Base-by-base conservation (phyloP, 371 early-diverging fungal species). In the Haplosporangium sp. region DNA sequence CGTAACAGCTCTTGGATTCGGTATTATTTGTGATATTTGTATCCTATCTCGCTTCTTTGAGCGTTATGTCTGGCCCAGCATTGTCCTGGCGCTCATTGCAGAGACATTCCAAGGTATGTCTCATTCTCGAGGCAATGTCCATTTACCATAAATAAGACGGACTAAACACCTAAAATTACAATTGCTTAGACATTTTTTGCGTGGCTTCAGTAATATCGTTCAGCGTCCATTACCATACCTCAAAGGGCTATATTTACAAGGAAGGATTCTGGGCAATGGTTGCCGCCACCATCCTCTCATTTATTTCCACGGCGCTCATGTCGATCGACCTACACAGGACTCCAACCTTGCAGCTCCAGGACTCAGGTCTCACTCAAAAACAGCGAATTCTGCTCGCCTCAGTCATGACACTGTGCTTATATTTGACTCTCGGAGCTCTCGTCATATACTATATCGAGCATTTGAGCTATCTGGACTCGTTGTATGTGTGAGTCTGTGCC, bases 231-330 rank as follows among this genome's bases (percentile, higher is more conserved):
- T 77, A 69, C 56, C 78, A 69, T 9, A 61, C 59, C 6, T 63
- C 62, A 44, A 47, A 73, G 39, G 65, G 65, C 3, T 72, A 69
- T 39, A 56, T 65, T 4, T 79, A 71, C 61, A 68, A 65, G 17
- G 69, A 74, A 40, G 81, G 81, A 1, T 74, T 79, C 47, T 79
- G 81, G 81, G 47, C 68, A 1, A 79, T 79, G 81, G 56, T 79
- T 1, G 71, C 74, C 17, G 67, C 71, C 4, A 74, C 71, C 53
- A 20, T 71, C 4, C 74, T 79, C n/a, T 74, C 74, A 7, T 55
- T 79, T 17, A 45, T 71, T 4, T 74, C 81, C 2, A 79, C 81
- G 3, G 35, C 64, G 10, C 59, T 79, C 17, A 74, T 79, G 52
- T 65, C 75, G 0, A 60, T 79, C n/a, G 81, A 79, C 20, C 39